phyloP scores from a whole-genome alignment of 495 filamentous ascomycete genomes.

The Penicillium lagena region DNA sequence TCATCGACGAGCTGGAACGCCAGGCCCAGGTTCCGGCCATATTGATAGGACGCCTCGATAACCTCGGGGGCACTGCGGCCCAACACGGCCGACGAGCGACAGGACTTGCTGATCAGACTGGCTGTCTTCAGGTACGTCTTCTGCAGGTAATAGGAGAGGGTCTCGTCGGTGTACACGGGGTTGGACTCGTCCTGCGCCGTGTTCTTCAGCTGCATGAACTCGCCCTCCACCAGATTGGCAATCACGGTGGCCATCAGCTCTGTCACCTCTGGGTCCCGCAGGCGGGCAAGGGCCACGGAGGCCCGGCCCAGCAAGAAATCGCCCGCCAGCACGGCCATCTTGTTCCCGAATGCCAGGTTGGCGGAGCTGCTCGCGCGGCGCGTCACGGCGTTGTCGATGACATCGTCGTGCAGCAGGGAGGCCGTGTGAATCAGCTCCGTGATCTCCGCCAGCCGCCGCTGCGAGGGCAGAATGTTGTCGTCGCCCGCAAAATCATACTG shows the following conservation, averaged over 20 bases:
- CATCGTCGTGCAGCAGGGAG: slow-evolving; percentile 94
- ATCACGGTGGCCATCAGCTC: slow-evolving; percentile 95
- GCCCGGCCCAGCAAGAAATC: slow-evolving; percentile 92
- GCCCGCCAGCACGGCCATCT: slow-evolving; percentile 95
- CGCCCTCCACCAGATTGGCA: slow-evolving; percentile 93
- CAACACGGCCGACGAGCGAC: slow-evolving; percentile 80
- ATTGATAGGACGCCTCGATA: slow-evolving; percentile 84
- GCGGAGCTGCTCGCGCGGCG: slow-evolving; percentile 80
- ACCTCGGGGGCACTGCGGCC: slow-evolving; percentile 70
- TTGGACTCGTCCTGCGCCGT: slow-evolving; percentile 79
- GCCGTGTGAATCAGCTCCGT: slow-evolving; percentile 97
- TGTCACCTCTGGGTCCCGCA: slow-evolving; percentile 88
- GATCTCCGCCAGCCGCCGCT: slow-evolving; percentile 89
- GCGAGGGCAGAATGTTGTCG: slow-evolving; percentile 59
- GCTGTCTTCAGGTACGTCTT: slow-evolving; percentile 98
- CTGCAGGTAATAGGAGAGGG: slow-evolving; percentile 90
- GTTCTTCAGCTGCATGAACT: slow-evolving; percentile 99
- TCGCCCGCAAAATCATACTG: slow-evolving; percentile 29
- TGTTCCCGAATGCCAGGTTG: slow-evolving; percentile 93
- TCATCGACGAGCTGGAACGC: slow-evolving; percentile 99
- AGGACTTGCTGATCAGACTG: slow-evolving; percentile 91
- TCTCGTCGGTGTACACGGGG: slow-evolving; percentile 77
- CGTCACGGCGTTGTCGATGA: slow-evolving; percentile 85
- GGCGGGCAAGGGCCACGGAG: slow-evolving; percentile 84
- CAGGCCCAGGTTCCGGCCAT: slow-evolving; percentile 86